Conservation (phyloP, 768 basidiomycete species). For the Peribolospora baueri region DNA sequence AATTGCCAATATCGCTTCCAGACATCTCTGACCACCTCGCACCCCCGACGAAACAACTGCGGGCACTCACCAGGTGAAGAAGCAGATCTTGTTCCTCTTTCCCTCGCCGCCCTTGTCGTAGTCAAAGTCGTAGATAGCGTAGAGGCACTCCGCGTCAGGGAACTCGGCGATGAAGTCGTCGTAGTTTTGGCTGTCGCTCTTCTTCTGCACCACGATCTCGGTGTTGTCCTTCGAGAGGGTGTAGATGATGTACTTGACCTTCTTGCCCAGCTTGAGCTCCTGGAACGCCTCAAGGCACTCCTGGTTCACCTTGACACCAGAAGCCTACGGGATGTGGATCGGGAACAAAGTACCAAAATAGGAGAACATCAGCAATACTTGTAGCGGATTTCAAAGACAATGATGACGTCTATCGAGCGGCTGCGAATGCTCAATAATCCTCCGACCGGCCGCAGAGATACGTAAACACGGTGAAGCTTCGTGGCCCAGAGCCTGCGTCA, state of each 20-base stretch:
- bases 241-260: slow-evolving; percentile 64
- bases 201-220: slow-evolving; percentile 58
- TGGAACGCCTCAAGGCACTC: slow-evolving; percentile 39
- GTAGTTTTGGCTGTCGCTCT: slow-evolving; percentile 29
- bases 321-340: slow-evolving; percentile 24
- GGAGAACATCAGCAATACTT: too few species aligned
- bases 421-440: too few species aligned
- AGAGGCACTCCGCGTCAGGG: slow-evolving; percentile 51
- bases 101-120: slow-evolving; percentile 47
- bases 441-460: too few species aligned
- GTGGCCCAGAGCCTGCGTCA: too few species aligned
- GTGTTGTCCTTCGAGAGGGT: slow-evolving; percentile 32
- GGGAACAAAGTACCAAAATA: not conserved
- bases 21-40: not conserved
- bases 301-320: slow-evolving; percentile 38
- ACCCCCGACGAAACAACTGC: not conserved
- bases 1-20: not conserved
- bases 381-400: too few species aligned
- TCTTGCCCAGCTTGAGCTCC: slow-evolving; percentile 47
- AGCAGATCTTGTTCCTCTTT: slow-evolving; percentile 63
- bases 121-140: slow-evolving; percentile 57
- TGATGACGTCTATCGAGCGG: too few species aligned
- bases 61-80: slow-evolving; percentile 53
- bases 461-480: too few species aligned
- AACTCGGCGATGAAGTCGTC: slow-evolving; percentile 50